phyloP scores from a whole-genome alignment of 2,329 filamentous ascomycete species.

The Uncinocarpus reesii region DNA sequence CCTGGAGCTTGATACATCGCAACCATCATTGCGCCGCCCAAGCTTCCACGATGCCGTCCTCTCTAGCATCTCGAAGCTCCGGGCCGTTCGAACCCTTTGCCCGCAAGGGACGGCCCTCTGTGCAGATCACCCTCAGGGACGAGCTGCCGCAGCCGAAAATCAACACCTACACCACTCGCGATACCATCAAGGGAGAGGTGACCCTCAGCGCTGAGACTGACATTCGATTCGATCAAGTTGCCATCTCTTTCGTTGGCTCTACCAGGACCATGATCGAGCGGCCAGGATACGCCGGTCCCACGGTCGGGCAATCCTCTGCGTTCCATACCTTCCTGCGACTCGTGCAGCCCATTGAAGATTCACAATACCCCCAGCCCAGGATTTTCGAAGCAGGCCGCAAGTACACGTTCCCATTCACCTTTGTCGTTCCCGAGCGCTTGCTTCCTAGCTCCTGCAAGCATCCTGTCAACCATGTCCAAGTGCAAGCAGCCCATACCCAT shows the following conservation, averaged over 20 bases:
- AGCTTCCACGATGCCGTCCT: conserved; percentile 1
- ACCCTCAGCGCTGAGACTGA: conserved; percentile 23
- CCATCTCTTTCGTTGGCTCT: conserved; percentile 31
- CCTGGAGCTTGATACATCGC: not conserved
- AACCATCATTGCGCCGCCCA: not conserved
- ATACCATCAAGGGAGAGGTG: conserved; percentile 25
- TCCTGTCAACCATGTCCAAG: conserved; percentile 39
- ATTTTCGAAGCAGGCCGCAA: conserved; percentile 45
- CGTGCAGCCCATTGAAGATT: conserved; percentile 47
- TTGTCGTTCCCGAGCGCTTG: conserved; percentile 51
- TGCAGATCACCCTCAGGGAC: conserved; percentile 12
- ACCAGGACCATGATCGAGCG: conserved; percentile 47
- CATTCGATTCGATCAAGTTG: conserved; percentile 23
- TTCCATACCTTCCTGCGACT: conserved; percentile 53
- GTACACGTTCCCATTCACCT: conserved; percentile 54
- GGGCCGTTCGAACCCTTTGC: conserved; percentile 8
- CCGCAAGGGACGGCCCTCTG: conserved; percentile 1
- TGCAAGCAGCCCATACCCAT: conserved; percentile 47
- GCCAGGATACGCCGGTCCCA: conserved; percentile 41
- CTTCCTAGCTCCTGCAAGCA: conserved; percentile 52
- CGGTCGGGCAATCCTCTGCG: conserved; percentile 46
- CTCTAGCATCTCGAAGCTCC: not conserved
- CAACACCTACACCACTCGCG: conserved; percentile 25
- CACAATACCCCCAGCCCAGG: conserved; percentile 45
- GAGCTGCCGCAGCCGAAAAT: conserved; percentile 1